Percentiles rank a stretch among this genome's conserved stretches.
These are phyloP conservation scores for Kluyveromyces wickerhamii DNA, from an alignment of 805 yeast genomes.

Conservation along the genomic window DNA sequence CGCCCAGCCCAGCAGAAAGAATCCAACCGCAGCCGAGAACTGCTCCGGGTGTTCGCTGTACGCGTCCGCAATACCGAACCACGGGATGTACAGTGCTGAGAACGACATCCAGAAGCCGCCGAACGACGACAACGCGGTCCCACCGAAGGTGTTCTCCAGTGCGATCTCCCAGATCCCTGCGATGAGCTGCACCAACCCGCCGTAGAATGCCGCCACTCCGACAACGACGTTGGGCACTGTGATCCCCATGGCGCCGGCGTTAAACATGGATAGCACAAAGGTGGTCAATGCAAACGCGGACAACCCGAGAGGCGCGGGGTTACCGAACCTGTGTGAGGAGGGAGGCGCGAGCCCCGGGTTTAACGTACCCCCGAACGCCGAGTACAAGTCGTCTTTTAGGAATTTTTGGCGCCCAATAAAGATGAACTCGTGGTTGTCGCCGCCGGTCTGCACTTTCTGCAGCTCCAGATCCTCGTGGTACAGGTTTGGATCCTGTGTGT, in stretches of 20 bases:
- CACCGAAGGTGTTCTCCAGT: slow-evolving; percentile 60
- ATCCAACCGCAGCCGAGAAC: slow-evolving; percentile 46
- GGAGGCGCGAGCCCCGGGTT: slow-evolving; percentile 58
- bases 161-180: slow-evolving; percentile 65
- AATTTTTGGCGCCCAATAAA: slow-evolving; percentile 68
- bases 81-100: slow-evolving; percentile 49
- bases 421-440: slow-evolving; percentile 53
- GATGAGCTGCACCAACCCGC: slow-evolving; percentile 50
- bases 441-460: slow-evolving; percentile 22
- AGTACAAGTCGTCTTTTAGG: slow-evolving; percentile 46
- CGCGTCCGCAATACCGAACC: slow-evolving; percentile 53
- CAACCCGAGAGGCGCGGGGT: slow-evolving; percentile 60
- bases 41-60: slow-evolving; percentile 34
- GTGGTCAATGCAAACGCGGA: slow-evolving; percentile 57
- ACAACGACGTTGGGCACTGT: slow-evolving; percentile 45
- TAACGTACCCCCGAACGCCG: slow-evolving; percentile 78
- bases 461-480: slow-evolving; percentile 1
- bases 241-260: slow-evolving; percentile 48
- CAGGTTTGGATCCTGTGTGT: too few relatives aligned
- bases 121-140: slow-evolving; percentile 50
- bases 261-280: slow-evolving; percentile 48
- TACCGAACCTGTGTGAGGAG: slow-evolving; percentile 51
- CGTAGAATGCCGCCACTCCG: slow-evolving; percentile 53
- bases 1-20: slow-evolving; percentile 55
- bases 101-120: slow-evolving; percentile 69